Base-by-base conservation (phyloP, 768 basidiomycete genomes). In the Amanita thiersii region DNA sequence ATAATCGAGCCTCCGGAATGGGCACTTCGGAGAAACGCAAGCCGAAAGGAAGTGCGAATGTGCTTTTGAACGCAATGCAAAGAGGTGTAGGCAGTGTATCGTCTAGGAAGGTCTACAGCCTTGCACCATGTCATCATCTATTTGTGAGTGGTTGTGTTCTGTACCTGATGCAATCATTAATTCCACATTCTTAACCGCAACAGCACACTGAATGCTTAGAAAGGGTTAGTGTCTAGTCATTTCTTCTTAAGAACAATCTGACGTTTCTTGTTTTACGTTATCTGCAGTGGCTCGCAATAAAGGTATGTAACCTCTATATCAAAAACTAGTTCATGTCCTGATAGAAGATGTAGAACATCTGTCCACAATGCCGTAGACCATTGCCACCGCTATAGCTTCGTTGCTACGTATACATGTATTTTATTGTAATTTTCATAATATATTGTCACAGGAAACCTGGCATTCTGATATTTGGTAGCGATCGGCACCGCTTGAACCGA, bases 181-280 rank as follows among this genome's bases (percentile, higher is more conserved):
- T 15, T 21, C 23, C 17, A 15, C 12, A 44, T 28, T 47, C n/a
- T 31, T 31, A 30, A 35, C 14, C 33, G 17, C 11, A 40, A 19
- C 40, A 87, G 85, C 90, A 93, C 53, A 91, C 89, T 0, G 81
- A 82, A 15, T 93, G 90, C 65, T 65, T 93, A 23, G 84, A 92
- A 64, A 73, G 77, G 68, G 79, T 79, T 54, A 47, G 69, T 45
- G 35, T 36, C 4, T 19, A 17, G 32, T 26, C 33, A 12, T 44
- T 25, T 25, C 2, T 20, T 33, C 17, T 17, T 25, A 37, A 23
- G 2, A 7, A 5, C 6, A 34, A 19, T 4, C 43, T 44, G 37
- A 39, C 56, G 8, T 61, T 42, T 19, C 45, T 14, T 36, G 26
- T 38, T 49, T 36, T 35, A n/a, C 34, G 25, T 23, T 25, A 39